These are phyloP conservation scores for Trifolium dubium DNA, from an alignment of 306 rosid genomes.

Conservation along the genomic window DNA sequence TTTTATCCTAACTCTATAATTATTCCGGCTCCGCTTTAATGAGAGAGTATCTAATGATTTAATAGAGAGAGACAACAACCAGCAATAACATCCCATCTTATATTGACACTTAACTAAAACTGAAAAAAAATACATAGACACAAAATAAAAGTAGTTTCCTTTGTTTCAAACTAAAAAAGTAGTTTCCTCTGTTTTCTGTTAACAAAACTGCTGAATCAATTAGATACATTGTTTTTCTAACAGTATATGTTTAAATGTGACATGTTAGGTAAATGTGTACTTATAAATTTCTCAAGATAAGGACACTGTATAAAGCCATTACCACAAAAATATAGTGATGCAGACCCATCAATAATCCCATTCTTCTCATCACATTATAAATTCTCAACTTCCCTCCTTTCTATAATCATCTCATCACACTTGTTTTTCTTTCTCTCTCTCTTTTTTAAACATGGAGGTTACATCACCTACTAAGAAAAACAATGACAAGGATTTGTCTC, in stretches of 20 bases:
- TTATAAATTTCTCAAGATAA: not conserved
- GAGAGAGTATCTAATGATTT: no score
- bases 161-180: no score
- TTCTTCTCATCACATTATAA: constrained; percentile 15
- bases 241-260: not conserved
- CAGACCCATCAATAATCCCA: constrained; percentile 14
- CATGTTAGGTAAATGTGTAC: not conserved
- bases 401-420: not conserved
- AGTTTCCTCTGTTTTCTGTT: no score
- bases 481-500: not conserved
- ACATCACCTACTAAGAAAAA: not conserved
- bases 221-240: not conserved
- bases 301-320: not conserved
- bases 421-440: no score
- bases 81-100: no score
- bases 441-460: not conserved
- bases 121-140: no score
- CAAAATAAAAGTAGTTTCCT: no score
- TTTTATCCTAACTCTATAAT: no score
- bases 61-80: no score
- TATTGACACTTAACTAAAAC: no score
- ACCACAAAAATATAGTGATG: constrained; percentile 4
- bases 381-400: not conserved
- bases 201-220: no score
- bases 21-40: no score